These are phyloP conservation scores for Macrocybe gigantea DNA, from an alignment of 768 basidiomycete genomes.

Conservation along the genomic window DNA sequence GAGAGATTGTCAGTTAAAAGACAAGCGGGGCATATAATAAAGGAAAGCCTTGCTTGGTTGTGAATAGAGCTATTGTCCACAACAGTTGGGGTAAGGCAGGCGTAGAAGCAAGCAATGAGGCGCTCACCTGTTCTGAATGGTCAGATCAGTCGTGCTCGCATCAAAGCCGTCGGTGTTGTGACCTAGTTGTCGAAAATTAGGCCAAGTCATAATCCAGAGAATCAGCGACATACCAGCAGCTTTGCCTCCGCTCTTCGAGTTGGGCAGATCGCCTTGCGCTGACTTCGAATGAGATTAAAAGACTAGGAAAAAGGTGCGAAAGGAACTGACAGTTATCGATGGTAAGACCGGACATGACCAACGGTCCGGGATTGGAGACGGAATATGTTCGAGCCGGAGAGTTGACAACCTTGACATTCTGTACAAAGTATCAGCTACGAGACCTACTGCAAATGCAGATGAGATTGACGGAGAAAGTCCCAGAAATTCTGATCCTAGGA, in stretches of 20 bases:
- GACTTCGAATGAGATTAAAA: conserved; percentile 2
- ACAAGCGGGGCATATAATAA: no score
- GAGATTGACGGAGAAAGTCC: conserved; percentile 23
- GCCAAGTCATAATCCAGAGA: neutral
- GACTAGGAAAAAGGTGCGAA: neutral
- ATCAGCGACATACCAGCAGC: conserved; percentile 28
- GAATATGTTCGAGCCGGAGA: conserved; percentile 34
- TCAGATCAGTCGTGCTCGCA: conserved; percentile 26
- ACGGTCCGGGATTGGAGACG: conserved; percentile 30
- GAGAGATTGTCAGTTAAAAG: neutral
- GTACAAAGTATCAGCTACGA: conserved; percentile 22
- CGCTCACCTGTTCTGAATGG: conserved; percentile 35
- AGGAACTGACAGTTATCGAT: conserved; percentile 50
- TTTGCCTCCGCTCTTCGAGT: conserved; percentile 40
- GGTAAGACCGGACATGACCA: conserved; percentile 37
- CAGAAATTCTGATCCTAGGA: conserved; percentile 30
- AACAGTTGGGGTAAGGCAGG: neutral
- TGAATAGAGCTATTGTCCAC: conserved; percentile 20
- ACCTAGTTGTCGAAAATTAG: conserved; percentile 14
- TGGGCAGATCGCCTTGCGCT: conserved; percentile 50
- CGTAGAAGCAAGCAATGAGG: neutral
- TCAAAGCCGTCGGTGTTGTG: conserved; percentile 52
- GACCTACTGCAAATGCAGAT: conserved; percentile 14
- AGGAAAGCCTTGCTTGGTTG: conserved; percentile 25
- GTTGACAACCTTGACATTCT: conserved; percentile 36